A percentile compares a stretch with the other conserved stretches of the same genome.
Evolutionary conservation across 106 monocot genomes (phyloP).

Genomic region (Platanthera zijinensis): DNA sequence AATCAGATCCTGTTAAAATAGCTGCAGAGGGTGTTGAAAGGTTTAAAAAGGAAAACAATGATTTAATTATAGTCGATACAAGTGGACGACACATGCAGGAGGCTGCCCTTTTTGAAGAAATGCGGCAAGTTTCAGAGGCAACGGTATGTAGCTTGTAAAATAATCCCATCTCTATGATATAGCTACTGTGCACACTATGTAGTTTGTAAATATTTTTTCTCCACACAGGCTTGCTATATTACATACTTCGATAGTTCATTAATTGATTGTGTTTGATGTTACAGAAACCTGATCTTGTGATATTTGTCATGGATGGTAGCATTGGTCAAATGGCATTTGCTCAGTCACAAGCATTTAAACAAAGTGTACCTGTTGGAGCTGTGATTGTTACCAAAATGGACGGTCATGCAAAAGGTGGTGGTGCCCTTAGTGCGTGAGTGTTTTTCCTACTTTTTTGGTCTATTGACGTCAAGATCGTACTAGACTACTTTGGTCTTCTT

Average conservation of each 20-base stretch:
- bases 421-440: constrained; percentile 99
- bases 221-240: neutral
- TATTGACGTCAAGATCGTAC: too few relatives aligned
- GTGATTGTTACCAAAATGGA: constrained; percentile 99
- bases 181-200: too few relatives aligned
- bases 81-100: constrained; percentile 99
- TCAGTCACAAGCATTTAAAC: constrained; percentile 95
- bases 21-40: constrained; percentile 95
- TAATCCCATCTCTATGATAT: neutral
- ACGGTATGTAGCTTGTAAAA: constrained; percentile 39
- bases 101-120: constrained; percentile 98
- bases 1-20: constrained; percentile 99
- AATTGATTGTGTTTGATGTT: neutral
- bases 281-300: constrained; percentile 97
- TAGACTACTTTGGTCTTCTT: too few relatives aligned
- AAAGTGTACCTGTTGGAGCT: constrained; percentile 97
- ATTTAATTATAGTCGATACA: constrained; percentile 95
- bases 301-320: constrained; percentile 99
- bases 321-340: constrained; percentile 98
- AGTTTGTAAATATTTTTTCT: too few relatives aligned
- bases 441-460: neutral
- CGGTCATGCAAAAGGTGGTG: constrained; percentile 99
- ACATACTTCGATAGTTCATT: neutral
- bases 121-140: constrained; percentile 97
- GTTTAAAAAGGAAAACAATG: constrained; percentile 95